Evolutionary conservation across 2,329 filamentous ascomycete species (phyloP).

Genomic region (Diplocarpon mali): DNA sequence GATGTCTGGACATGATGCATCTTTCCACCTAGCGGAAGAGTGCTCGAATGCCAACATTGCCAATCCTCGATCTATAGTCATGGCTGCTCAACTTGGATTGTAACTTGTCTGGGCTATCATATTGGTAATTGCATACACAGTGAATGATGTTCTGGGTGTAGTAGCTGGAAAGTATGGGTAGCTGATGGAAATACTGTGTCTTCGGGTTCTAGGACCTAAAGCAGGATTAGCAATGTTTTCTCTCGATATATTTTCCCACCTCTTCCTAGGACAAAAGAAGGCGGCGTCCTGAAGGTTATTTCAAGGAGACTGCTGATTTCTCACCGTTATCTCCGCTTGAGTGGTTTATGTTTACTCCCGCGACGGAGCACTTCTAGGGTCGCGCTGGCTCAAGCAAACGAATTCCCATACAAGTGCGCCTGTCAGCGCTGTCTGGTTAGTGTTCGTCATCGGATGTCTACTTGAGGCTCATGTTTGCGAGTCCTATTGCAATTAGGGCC

Average conservation of each 20-base stretch:
- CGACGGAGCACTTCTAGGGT: constrained; percentile 57
- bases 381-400: constrained; percentile 46
- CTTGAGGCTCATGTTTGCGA: constrained; percentile 56
- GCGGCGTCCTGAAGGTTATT: not conserved
- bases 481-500: constrained; percentile 50
- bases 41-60: constrained; percentile 57
- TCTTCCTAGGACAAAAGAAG: constrained; percentile 59
- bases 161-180: constrained; percentile 53
- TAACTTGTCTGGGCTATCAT: constrained; percentile 55
- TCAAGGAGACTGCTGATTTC: not conserved
- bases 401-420: constrained; percentile 52
- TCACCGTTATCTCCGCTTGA: constrained; percentile 51
- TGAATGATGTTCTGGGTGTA: constrained; percentile 48
- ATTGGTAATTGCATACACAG: constrained; percentile 56
- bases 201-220: constrained; percentile 51
- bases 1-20: constrained; percentile 50
- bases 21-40: constrained; percentile 54
- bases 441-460: constrained; percentile 46
- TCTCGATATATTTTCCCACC: constrained; percentile 57
- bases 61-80: constrained; percentile 51
- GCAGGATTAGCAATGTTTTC: constrained; percentile 50
- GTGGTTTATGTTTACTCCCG: constrained; percentile 65
- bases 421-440: constrained; percentile 61
- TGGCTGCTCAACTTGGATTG: constrained; percentile 47
- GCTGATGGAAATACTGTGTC: constrained; percentile 56